Percentiles rank a stretch among this genome's conserved stretches.
Evolutionary conservation across 148 eudicot species (phyloP).

Genomic region (Rhododendron simsii): DNA sequence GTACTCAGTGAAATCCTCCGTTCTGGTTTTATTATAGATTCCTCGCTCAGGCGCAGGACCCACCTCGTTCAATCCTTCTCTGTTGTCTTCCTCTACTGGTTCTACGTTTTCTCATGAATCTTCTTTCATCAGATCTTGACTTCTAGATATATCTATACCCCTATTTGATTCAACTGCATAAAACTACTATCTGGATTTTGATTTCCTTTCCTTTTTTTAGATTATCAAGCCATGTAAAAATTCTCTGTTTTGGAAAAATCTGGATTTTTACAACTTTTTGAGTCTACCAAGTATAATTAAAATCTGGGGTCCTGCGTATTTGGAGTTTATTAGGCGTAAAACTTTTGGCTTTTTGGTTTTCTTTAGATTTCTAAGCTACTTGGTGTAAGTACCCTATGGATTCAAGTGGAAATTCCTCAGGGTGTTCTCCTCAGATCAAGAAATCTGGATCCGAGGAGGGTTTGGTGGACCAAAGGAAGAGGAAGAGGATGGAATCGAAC

Average conservation of each 20-base stretch:
- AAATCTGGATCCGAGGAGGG: constrained; percentile 59
- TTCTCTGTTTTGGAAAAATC: background rate
- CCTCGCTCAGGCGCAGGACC: constrained; percentile 64
- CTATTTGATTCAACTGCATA: background rate
- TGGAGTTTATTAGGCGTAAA: background rate
- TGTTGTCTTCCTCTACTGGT: constrained; percentile 68
- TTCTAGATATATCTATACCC: background rate
- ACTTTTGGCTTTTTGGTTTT: too few relatives aligned
- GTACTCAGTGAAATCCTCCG: constrained; percentile 64
- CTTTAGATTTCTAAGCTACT: background rate
- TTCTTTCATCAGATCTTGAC: background rate
- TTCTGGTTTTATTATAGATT: constrained; percentile 64
- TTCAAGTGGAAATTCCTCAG: constrained; percentile 43
- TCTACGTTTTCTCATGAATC: constrained; percentile 60
- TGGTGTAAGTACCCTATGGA: constrained; percentile 30
- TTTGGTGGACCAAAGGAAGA: constrained; percentile 56
- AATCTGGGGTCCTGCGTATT: constrained; percentile 10
- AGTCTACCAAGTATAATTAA: background rate
- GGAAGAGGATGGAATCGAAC: constrained; percentile 55
- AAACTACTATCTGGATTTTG: background rate
- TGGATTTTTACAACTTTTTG: background rate
- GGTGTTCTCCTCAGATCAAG: constrained; percentile 15
- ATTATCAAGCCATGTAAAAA: background rate
- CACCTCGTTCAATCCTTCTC: constrained; percentile 82
- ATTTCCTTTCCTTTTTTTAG: background rate